Percentiles rank a stretch among this genome's conserved stretches.
Conservation (phyloP, 2,329 filamentous ascomycete genomes). For the Fusarium sp. region DNA sequence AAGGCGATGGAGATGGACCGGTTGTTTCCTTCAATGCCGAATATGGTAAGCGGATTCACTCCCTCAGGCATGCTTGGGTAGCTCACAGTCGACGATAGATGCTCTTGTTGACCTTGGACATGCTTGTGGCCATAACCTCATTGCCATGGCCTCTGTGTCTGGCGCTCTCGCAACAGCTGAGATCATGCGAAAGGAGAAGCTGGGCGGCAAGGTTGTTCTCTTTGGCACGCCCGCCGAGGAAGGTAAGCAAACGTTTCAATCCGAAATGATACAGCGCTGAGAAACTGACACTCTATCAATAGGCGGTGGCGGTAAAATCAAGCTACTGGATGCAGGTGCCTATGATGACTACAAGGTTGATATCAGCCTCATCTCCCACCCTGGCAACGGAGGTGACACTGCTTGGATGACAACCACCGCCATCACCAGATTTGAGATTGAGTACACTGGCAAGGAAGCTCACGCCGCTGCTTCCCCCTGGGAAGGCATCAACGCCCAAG, state of each 20-base stretch:
- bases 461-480: background rate
- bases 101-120: background rate
- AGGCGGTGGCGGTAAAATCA: background rate
- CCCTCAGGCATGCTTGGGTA: background rate
- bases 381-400: background rate
- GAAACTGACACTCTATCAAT: background rate
- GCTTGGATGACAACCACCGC: background rate
- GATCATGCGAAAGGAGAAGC: background rate
- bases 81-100: background rate
- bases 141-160: background rate
- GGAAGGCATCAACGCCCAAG: background rate
- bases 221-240: background rate
- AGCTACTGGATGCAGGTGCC: background rate
- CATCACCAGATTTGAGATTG: background rate
- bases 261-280: fast-evolving
- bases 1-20: background rate
- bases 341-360: background rate
- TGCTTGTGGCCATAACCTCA: background rate
- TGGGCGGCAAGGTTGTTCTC: background rate
- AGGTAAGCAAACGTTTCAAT: background rate
- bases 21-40: background rate
- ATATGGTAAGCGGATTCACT: background rate
- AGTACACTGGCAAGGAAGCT: background rate
- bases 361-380: background rate
- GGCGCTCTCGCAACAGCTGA: background rate